A percentile compares a stretch with the other conserved stretches of the same genome.
Conservation (phyloP, 108 stramenopile species). For the Fistulifera solaris region DNA sequence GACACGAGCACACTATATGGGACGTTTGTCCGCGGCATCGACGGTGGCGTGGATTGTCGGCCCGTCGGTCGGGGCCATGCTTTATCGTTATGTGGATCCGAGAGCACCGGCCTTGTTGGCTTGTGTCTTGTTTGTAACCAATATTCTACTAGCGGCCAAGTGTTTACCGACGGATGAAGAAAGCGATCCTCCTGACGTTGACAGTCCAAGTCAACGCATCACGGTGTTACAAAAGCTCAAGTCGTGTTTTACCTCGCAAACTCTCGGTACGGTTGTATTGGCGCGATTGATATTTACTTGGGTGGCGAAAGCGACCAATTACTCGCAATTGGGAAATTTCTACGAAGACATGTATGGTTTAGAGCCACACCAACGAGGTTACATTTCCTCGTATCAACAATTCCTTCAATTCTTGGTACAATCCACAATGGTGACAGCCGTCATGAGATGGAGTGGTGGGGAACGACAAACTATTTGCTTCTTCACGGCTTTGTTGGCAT, state of each 20-base stretch:
- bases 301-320: conserved; percentile 53
- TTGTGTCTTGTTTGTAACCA: conserved; percentile 41
- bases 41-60: conserved; percentile 71
- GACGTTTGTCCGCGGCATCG: conserved; percentile 41
- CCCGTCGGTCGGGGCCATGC: conserved; percentile 58
- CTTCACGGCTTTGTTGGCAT: conserved; percentile 30
- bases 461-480: conserved; percentile 34
- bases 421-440: conserved; percentile 35
- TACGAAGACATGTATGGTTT: conserved; percentile 75
- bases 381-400: conserved; percentile 57
- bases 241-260: conserved; percentile 37
- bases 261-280: conserved; percentile 43
- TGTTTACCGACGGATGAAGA: conserved; percentile 20
- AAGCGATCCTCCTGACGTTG: neutral
- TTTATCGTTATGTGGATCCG: conserved; percentile 55
- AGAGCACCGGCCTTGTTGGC: conserved; percentile 46
- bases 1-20: conserved; percentile 46
- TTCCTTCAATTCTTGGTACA: conserved; percentile 46
- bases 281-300: conserved; percentile 42
- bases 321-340: conserved; percentile 52
- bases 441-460: conserved; percentile 35
- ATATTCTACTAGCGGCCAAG: conserved; percentile 38
- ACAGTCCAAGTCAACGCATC: neutral
- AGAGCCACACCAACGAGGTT: conserved; percentile 59
- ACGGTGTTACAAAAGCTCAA: conserved; percentile 12